A percentile compares a stretch with the other conserved stretches of the same genome.
Evolutionary conservation across 2,329 filamentous ascomycete species (phyloP).

Genomic region (Elsinoe australis): DNA sequence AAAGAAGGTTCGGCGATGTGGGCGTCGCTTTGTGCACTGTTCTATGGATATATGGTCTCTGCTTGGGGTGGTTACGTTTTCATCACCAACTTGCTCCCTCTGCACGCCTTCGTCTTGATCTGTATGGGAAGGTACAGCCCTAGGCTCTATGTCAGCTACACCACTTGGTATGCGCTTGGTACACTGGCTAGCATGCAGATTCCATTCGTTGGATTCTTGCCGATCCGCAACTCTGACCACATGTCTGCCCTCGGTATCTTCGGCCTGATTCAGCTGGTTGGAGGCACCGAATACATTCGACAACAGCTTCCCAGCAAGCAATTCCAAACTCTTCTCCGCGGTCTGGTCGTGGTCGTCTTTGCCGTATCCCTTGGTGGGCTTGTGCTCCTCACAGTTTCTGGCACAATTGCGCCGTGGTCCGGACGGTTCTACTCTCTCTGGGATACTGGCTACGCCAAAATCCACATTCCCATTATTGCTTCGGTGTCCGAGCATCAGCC

Average conservation of each 20-base stretch:
- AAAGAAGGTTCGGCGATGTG: slow-evolving; percentile 96
- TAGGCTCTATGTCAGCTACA: slow-evolving; percentile 91
- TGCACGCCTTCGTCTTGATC: slow-evolving; percentile 88
- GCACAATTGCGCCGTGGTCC: slow-evolving; percentile 93
- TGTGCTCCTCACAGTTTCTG: slow-evolving; percentile 73
- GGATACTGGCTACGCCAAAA: slow-evolving; percentile 98
- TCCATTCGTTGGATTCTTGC: slow-evolving; percentile 94
- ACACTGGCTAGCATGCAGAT: slow-evolving; percentile 98
- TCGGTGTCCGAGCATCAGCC: slow-evolving; percentile 99
- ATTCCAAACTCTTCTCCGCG: slow-evolving; percentile 81
- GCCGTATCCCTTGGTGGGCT: slow-evolving; percentile 65
- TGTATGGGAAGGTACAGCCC: slow-evolving; percentile 96
- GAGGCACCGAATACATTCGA: slow-evolving; percentile 83
- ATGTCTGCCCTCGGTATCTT: slow-evolving; percentile 94
- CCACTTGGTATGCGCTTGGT: slow-evolving; percentile 94
- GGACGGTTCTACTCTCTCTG: slow-evolving; percentile 98
- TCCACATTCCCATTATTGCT: slow-evolving; percentile 98
- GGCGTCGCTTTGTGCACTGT: slow-evolving; percentile 87
- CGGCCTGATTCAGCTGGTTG: slow-evolving; percentile 87
- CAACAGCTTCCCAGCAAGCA: slow-evolving; percentile 85
- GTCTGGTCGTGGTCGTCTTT: slow-evolving; percentile 67
- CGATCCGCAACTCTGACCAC: slow-evolving; percentile 94
- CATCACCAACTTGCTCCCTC: slow-evolving; percentile 92
- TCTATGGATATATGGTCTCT: slow-evolving; percentile 99
- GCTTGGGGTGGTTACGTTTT: slow-evolving; percentile 99